Evolutionary conservation across 176 grass and related monocot genomes (phyloP).

Genomic region (Tillandsia leiboldiana): DNA sequence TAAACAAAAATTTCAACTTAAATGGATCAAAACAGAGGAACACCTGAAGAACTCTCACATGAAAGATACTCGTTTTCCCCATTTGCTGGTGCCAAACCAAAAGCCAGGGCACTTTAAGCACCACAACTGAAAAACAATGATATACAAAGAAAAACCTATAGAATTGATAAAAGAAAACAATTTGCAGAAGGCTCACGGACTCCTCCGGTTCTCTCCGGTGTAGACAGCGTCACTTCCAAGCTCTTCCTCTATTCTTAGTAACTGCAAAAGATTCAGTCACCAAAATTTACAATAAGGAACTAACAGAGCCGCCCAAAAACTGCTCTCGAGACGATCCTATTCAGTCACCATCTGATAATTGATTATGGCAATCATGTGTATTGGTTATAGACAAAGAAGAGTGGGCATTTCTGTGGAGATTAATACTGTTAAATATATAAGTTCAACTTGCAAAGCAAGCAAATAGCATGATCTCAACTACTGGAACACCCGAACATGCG

Average conservation of each 20-base stretch:
- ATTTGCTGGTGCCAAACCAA: neutral
- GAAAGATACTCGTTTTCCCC: neutral
- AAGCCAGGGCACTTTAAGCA: neutral
- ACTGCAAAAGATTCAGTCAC: conserved; percentile 24
- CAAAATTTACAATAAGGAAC: conserved; percentile 11
- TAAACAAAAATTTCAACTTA: neutral
- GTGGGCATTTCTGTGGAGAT: too few species aligned
- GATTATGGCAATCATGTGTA: neutral
- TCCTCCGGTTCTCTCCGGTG: conserved; percentile 75
- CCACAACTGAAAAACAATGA: neutral
- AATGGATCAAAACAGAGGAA: neutral
- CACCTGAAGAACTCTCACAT: neutral
- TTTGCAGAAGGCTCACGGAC: conserved; percentile 18
- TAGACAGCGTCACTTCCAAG: conserved; percentile 64
- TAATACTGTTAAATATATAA: too few species aligned
- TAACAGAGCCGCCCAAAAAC: neutral
- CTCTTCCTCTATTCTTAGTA: conserved; percentile 95
- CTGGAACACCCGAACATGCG: too few species aligned
- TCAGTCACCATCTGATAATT: neutral
- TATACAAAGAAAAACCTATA: neutral
- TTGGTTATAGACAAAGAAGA: neutral
- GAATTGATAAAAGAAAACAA: neutral
- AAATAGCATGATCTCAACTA: too few species aligned
- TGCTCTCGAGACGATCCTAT: neutral
- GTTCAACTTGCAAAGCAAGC: too few species aligned